A percentile compares a stretch with the other conserved stretches of the same genome.
Evolutionary conservation across 2,329 filamentous ascomycete genomes (phyloP).

Genomic region (Monosporascus cannonballus): DNA sequence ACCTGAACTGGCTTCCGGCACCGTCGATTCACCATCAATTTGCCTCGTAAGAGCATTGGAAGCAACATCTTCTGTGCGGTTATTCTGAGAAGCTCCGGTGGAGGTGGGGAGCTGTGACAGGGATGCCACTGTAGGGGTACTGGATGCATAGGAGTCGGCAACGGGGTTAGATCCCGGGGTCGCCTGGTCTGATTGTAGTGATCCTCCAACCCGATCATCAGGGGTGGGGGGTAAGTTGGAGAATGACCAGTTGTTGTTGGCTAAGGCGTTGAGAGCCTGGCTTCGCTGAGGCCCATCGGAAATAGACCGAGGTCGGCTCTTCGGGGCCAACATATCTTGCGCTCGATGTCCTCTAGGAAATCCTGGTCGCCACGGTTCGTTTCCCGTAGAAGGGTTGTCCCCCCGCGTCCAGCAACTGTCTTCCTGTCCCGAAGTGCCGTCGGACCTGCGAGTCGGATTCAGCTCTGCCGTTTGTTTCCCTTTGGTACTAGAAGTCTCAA

Average conservation of each 20-base stretch:
- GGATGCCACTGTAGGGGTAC: neutral
- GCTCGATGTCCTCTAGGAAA: constrained; percentile 2
- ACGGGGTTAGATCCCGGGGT: neutral
- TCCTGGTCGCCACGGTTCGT: neutral
- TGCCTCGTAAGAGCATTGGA: neutral
- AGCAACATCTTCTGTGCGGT: neutral
- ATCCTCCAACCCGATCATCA: constrained; percentile 6
- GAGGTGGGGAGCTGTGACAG: constrained; percentile 5
- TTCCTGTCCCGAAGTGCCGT: neutral
- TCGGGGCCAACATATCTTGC: constrained; percentile 6
- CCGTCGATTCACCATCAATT: neutral
- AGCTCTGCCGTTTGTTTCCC: constrained; percentile 1
- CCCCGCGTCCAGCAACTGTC: constrained; percentile 4
- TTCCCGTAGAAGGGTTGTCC: constrained; percentile 2
- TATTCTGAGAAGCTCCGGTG: neutral
- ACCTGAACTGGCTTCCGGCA: neutral
- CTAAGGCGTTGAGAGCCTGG: constrained; percentile 43
- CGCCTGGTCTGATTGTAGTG: neutral
- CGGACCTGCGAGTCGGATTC: neutral
- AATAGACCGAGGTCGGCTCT: constrained; percentile 41
- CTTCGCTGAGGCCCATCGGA: constrained; percentile 49
- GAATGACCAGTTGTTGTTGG: constrained; percentile 58
- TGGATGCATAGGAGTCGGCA: too few relatives aligned
- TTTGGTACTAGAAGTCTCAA: neutral
- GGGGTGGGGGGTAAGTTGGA: constrained; percentile 28